phyloP scores from a whole-genome alignment of 495 filamentous ascomycete species.

The Aspergillus steynii region DNA sequence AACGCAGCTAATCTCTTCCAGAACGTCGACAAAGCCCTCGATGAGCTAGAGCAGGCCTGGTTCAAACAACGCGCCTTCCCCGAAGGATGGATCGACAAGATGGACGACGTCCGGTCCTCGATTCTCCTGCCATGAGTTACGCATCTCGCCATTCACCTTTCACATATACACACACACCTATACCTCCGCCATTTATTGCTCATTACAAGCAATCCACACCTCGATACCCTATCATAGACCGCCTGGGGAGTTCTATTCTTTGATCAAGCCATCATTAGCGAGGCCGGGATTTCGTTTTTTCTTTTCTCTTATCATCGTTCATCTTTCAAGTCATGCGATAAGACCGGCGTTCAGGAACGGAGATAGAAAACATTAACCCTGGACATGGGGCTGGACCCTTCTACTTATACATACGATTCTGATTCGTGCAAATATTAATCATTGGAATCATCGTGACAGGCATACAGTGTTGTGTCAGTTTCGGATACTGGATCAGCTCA shows the following conservation, averaged over 20 bases:
- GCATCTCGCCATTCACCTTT: background rate
- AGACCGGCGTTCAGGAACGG: conserved; percentile 4
- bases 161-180: background rate
- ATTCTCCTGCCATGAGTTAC: conserved; percentile 30
- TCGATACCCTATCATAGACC: background rate
- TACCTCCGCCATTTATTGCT: background rate
- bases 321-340: conserved; percentile 1
- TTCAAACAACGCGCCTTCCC: conserved; percentile 41
- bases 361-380: background rate
- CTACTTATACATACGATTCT: conserved; percentile 2
- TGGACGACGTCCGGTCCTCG: conserved; percentile 41
- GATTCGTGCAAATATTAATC: conserved; percentile 8
- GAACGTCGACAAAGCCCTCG: conserved; percentile 41
- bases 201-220: background rate
- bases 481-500: too few species aligned
- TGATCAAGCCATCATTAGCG: conserved; percentile 5
- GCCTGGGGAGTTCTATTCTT: background rate
- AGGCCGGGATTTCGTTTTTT: conserved; percentile 3
- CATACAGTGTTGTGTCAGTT: too few species aligned
- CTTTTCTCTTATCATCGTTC: background rate
- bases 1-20: background rate
- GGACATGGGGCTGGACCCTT: conserved; percentile 7
- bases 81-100: conserved; percentile 38
- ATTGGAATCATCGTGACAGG: background rate
- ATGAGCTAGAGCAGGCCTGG: conserved; percentile 37